A percentile compares a stretch with the other conserved stretches of the same genome.
phyloP scores from a whole-genome alignment of 345 rosid species.

The Capsella bursapastoris region DNA sequence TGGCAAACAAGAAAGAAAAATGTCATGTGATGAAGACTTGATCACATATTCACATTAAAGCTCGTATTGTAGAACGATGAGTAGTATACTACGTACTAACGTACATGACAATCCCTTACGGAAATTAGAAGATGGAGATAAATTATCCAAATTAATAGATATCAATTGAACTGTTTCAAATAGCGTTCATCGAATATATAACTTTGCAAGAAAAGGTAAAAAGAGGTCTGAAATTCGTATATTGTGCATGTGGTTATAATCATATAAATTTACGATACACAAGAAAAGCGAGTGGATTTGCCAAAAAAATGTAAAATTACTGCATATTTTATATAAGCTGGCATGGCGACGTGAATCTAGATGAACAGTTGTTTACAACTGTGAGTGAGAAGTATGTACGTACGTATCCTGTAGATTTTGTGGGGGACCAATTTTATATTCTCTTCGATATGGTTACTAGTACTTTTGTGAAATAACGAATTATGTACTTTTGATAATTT shows the following conservation, averaged over 20 bases:
- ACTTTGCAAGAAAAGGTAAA: background rate
- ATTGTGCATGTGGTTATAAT: constrained; percentile 15
- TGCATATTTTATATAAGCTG: background rate
- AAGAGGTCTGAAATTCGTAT: background rate
- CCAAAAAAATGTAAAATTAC: background rate
- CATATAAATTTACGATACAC: background rate
- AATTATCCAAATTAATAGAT: background rate
- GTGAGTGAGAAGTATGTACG: constrained; percentile 13
- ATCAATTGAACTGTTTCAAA: background rate
- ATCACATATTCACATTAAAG: background rate
- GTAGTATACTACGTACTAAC: background rate
- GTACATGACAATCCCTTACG: background rate
- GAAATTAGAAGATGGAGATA: background rate
- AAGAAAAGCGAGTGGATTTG: background rate
- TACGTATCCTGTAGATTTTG: constrained; percentile 28
- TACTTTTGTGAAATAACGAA: background rate
- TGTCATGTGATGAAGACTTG: constrained; percentile 16
- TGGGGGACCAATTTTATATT: constrained; percentile 32
- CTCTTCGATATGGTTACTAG: too few species aligned
- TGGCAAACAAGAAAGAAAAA: background rate
- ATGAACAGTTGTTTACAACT: constrained; percentile 28
- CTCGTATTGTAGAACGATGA: background rate
- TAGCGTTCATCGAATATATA: background rate
- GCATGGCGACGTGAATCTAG: constrained; percentile 18
- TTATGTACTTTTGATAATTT: background rate